Base-by-base conservation (phyloP, 345 rosid species). In the Eucalyptus regnans region DNA sequence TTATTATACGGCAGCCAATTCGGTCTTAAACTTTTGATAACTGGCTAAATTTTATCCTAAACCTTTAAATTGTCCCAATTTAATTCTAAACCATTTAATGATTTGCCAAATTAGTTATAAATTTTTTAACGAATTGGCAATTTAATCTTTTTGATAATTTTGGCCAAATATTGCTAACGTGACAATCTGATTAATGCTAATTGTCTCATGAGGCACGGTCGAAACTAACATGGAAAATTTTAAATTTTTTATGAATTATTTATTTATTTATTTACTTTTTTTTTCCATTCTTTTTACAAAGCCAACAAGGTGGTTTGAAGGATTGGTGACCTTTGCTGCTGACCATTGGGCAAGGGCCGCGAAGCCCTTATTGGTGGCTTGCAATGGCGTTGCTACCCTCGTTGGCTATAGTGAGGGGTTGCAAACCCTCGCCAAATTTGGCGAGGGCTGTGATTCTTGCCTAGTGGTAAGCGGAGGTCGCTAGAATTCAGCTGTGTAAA, bases 131-230 rank as follows among this genome's bases (percentile, higher is more conserved):
- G 1, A 56, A 56, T 56, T 56, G 29, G 0, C 3, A 23, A 23
- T 56, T 56, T 56, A 56, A 25, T 56, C 0, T 9, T 56, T 56
- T 1, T 22, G 13, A 9, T 56, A 9, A 56, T 56, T 56, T 56
- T 56, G 62, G 20, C 13, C 0, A 9, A 9, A 23, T 56, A 23
- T 56, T 25, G 1, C 0, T 9, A 6, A 23, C 0, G 6, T 56
- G 29, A 9, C 0, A 0, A 1, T 23, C 29, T 0, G 1, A 1
- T 56, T 1, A 23, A 23, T 23, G 3, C 1, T 1, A 56, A 56
- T 0, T 23, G 6, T 56, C 12, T 10, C 8, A 56, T 0, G 25
- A 52, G 23, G 4, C 10, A 8, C 0, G 4, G 25, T 8, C 0
- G 0, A 52, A 20, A 8, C 10, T 52, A 56, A 22, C 0, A 0